phyloP scores from a whole-genome alignment of 2,329 filamentous ascomycete species.

The Ascochyta pisi region DNA sequence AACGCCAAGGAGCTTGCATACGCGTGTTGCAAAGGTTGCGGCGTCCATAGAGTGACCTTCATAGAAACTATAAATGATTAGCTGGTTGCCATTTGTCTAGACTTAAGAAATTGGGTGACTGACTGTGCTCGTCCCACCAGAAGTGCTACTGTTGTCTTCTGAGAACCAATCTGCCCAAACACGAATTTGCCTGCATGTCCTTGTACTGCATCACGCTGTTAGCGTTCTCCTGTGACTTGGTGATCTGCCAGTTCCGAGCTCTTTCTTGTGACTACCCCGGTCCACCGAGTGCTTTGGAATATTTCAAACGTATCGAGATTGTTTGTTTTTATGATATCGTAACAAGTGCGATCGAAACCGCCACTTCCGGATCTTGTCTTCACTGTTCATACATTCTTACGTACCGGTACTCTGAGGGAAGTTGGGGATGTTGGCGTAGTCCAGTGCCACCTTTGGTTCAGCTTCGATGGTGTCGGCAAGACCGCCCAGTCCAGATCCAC shows the following conservation, averaged over 20 bases:
- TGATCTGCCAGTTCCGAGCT: too few relatives aligned
- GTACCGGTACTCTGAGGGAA: conserved; percentile 67
- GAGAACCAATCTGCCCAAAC: conserved; percentile 64
- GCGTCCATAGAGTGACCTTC: conserved; percentile 70
- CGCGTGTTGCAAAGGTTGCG: conserved; percentile 68
- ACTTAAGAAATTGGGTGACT: conserved; percentile 41
- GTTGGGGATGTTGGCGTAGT: conserved; percentile 66
- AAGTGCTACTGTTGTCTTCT: conserved; percentile 64
- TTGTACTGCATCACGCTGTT: conserved; percentile 47
- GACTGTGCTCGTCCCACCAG: conserved; percentile 71
- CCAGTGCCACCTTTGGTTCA: conserved; percentile 59
- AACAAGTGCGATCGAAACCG: conserved; percentile 17
- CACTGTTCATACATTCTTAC: not conserved
- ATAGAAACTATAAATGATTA: conserved; percentile 62
- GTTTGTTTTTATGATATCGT: too few relatives aligned
- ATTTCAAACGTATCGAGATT: not conserved
- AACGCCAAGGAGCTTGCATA: conserved; percentile 68
- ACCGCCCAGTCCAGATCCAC: conserved; percentile 69
- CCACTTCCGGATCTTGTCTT: not conserved
- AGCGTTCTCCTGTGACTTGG: not conserved
- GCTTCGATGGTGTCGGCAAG: conserved; percentile 63
- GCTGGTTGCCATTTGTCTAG: not conserved
- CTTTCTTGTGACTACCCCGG: too few relatives aligned
- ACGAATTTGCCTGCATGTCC: conserved; percentile 71
- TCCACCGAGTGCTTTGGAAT: too few relatives aligned